phyloP scores from a whole-genome alignment of 2,329 filamentous ascomycete species.

The Venturiaceae sp. region DNA sequence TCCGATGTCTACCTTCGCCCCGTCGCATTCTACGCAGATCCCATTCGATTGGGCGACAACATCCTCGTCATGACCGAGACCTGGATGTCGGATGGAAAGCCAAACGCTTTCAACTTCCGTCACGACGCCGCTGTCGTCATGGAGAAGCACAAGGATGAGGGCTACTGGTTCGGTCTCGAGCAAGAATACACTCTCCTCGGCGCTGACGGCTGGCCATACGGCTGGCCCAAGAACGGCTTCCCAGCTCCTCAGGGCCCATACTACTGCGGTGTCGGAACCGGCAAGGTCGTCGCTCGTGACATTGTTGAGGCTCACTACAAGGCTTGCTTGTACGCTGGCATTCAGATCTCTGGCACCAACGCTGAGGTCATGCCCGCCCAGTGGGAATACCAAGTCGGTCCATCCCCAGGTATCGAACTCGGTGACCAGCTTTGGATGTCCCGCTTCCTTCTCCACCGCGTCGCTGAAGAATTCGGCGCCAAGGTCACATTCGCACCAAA shows the following conservation, averaged over 20 bases:
- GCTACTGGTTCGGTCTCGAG: constrained; percentile 96
- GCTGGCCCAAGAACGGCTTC: constrained; percentile 82
- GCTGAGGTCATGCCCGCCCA: constrained; percentile 97
- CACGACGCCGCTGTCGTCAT: constrained; percentile 86
- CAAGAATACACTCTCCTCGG: constrained; percentile 96
- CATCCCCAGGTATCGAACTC: constrained; percentile 79
- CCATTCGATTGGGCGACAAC: constrained; percentile 83
- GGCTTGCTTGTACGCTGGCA: constrained; percentile 75
- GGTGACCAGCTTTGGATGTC: constrained; percentile 96
- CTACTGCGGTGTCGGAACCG: constrained; percentile 96
- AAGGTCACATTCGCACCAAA: constrained; percentile 95
- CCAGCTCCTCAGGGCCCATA: constrained; percentile 89
- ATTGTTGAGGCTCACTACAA: constrained; percentile 95
- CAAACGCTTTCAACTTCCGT: constrained; percentile 98
- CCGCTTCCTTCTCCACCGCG: constrained; percentile 78
- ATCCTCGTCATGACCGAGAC: constrained; percentile 91
- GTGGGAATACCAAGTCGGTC: constrained; percentile 97
- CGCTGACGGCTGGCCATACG: constrained; percentile 76
- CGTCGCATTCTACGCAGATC: constrained; percentile 80
- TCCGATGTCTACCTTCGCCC: constrained; percentile 96
- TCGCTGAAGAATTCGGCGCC: constrained; percentile 92
- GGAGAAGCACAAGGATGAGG: constrained; percentile 70
- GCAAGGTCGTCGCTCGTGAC: constrained; percentile 96
- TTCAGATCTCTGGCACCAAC: constrained; percentile 97
- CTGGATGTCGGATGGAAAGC: constrained; percentile 86